Base-by-base conservation (phyloP, 768 basidiomycete genomes). In the Sporobolomyces roseus region DNA sequence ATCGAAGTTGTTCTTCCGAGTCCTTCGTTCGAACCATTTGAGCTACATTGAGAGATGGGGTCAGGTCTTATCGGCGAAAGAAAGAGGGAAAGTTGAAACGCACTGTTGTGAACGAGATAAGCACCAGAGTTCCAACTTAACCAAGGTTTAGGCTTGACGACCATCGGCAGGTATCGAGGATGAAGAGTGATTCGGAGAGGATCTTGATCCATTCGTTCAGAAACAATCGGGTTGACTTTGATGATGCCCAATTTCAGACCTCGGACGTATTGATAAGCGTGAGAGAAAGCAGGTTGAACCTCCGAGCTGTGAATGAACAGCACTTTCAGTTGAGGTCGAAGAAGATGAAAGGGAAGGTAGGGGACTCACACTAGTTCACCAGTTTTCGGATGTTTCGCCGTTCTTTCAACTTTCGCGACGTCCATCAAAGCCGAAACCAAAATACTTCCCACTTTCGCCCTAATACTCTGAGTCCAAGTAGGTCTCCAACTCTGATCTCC, bases 91-190 rank as follows among this genome's bases (percentile, higher is more conserved):
- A 13, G 38, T 16, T 21, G 13, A 46, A 8, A 79, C 86, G 58
- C 75, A 90, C 90, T 85, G 70, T 83, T 84, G 76, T 87, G 90
- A 73, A 86, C 85, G 29, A 94, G 79, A 77, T 97, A 97, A 1
- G 88, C 90, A 6, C 96, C 94, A 51, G 87, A 81, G 61, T 88
- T 84, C 70, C 86, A 83, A 64, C 82, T 81, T 2, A 89, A 75
- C 94, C 93, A 98, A 0, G 91, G 90, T 71, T 87, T 87, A 3
- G 94, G 94, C 69, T 87, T 86, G 30, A 93, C 84, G 10, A 99
- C 83, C 96, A 98, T 99, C 13, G 94, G 94, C 29, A 99, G 83
- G 78, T 94, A 90, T 2, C 93, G 89, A 21, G 94, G 93, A 79
- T 94, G 92, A 23, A 97, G 81, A 0, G 88, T 85, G 61, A 86